Base-by-base conservation (phyloP, 176 grass and related monocot species). In the Canna indica region DNA sequence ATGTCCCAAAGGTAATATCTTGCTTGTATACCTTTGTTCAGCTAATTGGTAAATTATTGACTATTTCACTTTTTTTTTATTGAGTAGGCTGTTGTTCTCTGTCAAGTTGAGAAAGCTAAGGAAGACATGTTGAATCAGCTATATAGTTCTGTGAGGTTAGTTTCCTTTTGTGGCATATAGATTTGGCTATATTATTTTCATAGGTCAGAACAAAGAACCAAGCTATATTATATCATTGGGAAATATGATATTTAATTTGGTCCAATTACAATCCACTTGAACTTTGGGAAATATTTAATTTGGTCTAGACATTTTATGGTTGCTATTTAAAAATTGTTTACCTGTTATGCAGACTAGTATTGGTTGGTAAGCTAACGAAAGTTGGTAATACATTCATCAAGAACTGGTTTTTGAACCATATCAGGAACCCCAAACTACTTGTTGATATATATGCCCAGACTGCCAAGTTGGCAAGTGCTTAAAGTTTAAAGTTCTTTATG, bases 91-190 rank as follows among this genome's bases (percentile, higher is more conserved):
- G 78, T 96, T 42, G 83, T 91, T 70, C 85, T 91, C 80, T 95
- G 87, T 69, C 91, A 95, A 88, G 88, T 95, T 50, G 87, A 95
- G 71, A 91, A 95, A 73, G 82, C 87, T 22, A 95, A 84, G 47
- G 91, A 95, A 80, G 85, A 88, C 67, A 95, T 95, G 91, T 78
- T 95, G 27, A 95, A 86, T 78, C 91, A 95, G 62, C 66, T 95
- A 34, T 95, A 95, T 72, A 95, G 82, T 48, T 91, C 91, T 9
- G 59, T 95, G 82, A 90, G 91, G 91, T 91, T 80, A 20, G 80
- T 76, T 41, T 17, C 74, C 67, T 60, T 26, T 48, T 48, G 15
- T 29, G 30, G 7, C 6, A 22, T 47, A 70, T 47, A 25, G 11
- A 47, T 36, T 34, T n/a, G 18, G 11, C 8, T 67, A 27, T 67